Evolutionary conservation across 2,329 filamentous ascomycete genomes (phyloP).

Genomic region (Alternaria arbusti): DNA sequence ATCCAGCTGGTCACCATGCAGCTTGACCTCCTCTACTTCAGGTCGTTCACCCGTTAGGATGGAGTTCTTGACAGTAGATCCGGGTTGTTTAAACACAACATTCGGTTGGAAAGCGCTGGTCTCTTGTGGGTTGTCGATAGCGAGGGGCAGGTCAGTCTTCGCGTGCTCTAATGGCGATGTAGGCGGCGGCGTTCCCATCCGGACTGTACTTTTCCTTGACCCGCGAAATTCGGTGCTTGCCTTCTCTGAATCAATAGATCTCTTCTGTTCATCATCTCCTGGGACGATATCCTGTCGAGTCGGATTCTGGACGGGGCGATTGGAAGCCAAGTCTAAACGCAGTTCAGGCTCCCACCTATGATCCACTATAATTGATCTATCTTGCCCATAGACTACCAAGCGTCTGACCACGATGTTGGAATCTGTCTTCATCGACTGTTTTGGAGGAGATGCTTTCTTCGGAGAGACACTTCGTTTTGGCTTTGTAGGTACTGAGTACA

Average conservation of each 20-base stretch:
- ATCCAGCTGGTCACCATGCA: not conserved
- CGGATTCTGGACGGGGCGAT: too few species aligned
- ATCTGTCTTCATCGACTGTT: not conserved
- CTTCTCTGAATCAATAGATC: not conserved
- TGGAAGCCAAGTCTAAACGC: not conserved
- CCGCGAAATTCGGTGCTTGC: not conserved
- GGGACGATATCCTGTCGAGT: not conserved
- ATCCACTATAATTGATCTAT: conserved; percentile 24
- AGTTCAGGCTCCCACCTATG: conserved; percentile 21
- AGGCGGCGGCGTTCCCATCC: not conserved
- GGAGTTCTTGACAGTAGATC: not conserved
- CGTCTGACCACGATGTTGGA: conserved; percentile 14
- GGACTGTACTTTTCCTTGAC: not conserved
- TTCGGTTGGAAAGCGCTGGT: not conserved
- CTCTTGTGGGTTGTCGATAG: not conserved
- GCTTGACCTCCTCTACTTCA: not conserved
- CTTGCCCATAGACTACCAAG: conserved; percentile 25
- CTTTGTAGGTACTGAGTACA: conserved; percentile 28
- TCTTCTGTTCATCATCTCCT: not conserved
- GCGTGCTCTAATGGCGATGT: not conserved
- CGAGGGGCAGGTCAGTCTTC: not conserved
- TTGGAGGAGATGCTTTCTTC: not conserved
- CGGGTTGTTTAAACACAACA: not conserved
- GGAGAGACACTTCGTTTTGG: conserved; percentile 10
- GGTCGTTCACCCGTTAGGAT: not conserved